Base-by-base conservation (phyloP, 257 asterid genomes). In the Eucommia ulmoides region DNA sequence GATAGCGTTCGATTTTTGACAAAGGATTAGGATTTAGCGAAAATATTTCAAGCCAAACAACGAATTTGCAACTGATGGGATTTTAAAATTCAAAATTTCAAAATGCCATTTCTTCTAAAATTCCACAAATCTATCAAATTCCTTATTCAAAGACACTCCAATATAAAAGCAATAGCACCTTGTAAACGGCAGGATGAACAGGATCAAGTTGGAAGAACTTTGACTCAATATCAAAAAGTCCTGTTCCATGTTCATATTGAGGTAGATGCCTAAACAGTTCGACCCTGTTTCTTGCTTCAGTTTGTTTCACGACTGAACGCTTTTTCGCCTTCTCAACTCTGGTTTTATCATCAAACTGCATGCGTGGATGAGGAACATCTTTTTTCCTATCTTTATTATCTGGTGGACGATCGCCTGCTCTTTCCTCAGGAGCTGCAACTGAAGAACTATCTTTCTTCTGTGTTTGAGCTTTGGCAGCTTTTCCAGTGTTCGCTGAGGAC, bases 361-460 rank as follows among this genome's bases (percentile, higher is more conserved):
- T 76, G 20, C 96, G 82, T 0, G 98, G 98, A 71, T 82, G 96
- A 59, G 93, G 98, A 51, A 62, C 86, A 45, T 85, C 94, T 72
- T 89, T 89, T 75, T 89, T 89, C 74, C 92, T 78, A 64, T 89
- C 96, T 78, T 89, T 89, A n/a, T n/a, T n/a, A 60, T 89, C 97
- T 41, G 76, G 56, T 33, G 66, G 76, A 44, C 76, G 94, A 52
- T 78, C 95, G 51, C 63, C 65, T 20, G 74, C 59, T 63, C 67
- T 88, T 65, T 70, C 84, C 58, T 88, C 95, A 58, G 80, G 38
- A 57, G 80, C 68, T 33, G 70, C 70, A 71, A 73, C 75, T 2
- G 82, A 59, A 48, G 95, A 46, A 61, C 54, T 80, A 22, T 88
- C 94, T 70, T 82, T 88, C 74, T 64, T 82, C 56, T 72, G 84